These are phyloP conservation scores for Colletotrichum magnum DNA, from an alignment of 2,329 filamentous ascomycete genomes.

Conservation along the genomic window DNA sequence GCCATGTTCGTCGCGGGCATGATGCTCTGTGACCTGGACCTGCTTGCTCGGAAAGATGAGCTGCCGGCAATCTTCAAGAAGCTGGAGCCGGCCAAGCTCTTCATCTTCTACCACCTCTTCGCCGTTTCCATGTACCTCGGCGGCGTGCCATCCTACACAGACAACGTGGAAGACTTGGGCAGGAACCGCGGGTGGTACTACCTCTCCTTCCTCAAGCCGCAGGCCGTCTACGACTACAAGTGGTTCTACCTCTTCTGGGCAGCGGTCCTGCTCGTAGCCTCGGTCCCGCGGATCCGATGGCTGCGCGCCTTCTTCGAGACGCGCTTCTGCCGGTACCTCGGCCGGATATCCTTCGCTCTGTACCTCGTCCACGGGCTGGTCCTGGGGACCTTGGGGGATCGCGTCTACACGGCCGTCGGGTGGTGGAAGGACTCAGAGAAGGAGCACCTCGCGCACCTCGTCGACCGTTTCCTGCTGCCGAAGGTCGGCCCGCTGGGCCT, in stretches of 20 bases:
- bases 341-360: constrained; percentile 71
- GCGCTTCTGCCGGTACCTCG: constrained; percentile 68
- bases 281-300: constrained; percentile 50
- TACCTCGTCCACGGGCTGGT: constrained; percentile 73
- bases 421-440: constrained; percentile 65
- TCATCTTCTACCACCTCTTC: constrained; percentile 61
- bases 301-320: constrained; percentile 66
- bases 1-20: constrained; percentile 43
- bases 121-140: constrained; percentile 49
- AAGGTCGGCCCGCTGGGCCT: constrained; percentile 71
- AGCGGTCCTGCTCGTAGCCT: constrained; percentile 52
- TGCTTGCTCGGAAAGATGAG: constrained; percentile 55
- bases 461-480: constrained; percentile 68
- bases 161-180: constrained; percentile 20
- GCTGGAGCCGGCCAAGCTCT: constrained; percentile 62
- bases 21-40: constrained; percentile 58
- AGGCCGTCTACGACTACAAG: constrained; percentile 71
- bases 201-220: constrained; percentile 64
- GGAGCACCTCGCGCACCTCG: constrained; percentile 68
- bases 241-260: constrained; percentile 57
- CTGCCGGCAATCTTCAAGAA: constrained; percentile 64
- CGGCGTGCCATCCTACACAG: constrained; percentile 46
- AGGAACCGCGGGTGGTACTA: constrained; percentile 49
- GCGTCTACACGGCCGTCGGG: constrained; percentile 74
- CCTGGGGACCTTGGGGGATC: constrained; percentile 65